A percentile compares a stretch with the other conserved stretches of the same genome.
Evolutionary conservation across 768 basidiomycete genomes (phyloP).

Genomic region (Gelatoporia subvermispora): DNA sequence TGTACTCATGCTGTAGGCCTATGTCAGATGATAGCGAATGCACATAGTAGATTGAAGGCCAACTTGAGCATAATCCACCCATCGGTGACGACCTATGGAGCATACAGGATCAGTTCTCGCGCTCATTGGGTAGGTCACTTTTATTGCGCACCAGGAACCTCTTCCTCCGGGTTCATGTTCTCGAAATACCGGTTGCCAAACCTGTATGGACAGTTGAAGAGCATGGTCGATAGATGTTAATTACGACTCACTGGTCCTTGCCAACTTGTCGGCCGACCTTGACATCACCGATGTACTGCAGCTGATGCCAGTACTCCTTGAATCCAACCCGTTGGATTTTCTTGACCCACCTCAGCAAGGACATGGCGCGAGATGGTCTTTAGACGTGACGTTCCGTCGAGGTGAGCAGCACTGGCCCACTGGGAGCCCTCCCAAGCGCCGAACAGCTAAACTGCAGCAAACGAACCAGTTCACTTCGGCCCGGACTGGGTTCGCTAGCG

Average conservation of each 20-base stretch:
- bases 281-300: slow-evolving; percentile 93
- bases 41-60: slow-evolving; percentile 9
- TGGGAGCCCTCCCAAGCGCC: not conserved
- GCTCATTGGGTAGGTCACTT: not conserved
- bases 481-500: too few relatives aligned
- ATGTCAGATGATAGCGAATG: not conserved
- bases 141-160: slow-evolving; percentile 68
- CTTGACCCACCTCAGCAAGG: slow-evolving; percentile 70
- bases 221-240: not conserved
- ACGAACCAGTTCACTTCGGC: too few relatives aligned
- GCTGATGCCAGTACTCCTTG: slow-evolving; percentile 84
- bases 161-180: slow-evolving; percentile 82
- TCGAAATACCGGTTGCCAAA: slow-evolving; percentile 95
- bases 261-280: slow-evolving; percentile 79
- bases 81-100: slow-evolving; percentile 81
- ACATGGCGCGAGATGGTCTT: slow-evolving; percentile 48
- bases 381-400: not conserved
- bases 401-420: not conserved
- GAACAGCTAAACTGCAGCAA: too few relatives aligned
- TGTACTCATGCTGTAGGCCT: slow-evolving; percentile 64
- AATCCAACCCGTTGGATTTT: slow-evolving; percentile 72
- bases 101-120: not conserved
- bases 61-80: slow-evolving; percentile 92
- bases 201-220: slow-evolving; percentile 34
- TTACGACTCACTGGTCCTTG: slow-evolving; percentile 68